A percentile compares a stretch with the other conserved stretches of the same genome.
Evolutionary conservation across 73 alveolate species (phyloP).

Genomic region (Paraurostyla sp.): DNA sequence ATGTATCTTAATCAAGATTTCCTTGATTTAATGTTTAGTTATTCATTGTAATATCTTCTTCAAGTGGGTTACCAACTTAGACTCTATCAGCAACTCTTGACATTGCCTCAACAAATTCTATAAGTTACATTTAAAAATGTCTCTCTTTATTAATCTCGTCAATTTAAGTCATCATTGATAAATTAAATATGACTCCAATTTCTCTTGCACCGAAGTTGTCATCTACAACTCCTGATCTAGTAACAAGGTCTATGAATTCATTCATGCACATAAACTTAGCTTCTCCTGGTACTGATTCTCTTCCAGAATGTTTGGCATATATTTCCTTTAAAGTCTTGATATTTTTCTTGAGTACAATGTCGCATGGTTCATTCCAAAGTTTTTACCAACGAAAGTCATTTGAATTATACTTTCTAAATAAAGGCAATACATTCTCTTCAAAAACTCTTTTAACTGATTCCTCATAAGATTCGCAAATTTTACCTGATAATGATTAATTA

Average conservation of each 20-base stretch:
- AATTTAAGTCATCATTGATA: slow-evolving; percentile 73
- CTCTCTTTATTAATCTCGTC: slow-evolving; percentile 68
- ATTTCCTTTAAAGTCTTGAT: slow-evolving; percentile 52
- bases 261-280: slow-evolving; percentile 64
- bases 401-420: slow-evolving; percentile 44
- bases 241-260: slow-evolving; percentile 62
- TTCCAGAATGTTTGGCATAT: slow-evolving; percentile 63
- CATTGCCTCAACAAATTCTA: slow-evolving; percentile 74
- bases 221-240: slow-evolving; percentile 64
- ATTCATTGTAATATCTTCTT: background rate
- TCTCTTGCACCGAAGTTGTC: slow-evolving; percentile 73
- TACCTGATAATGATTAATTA: background rate
- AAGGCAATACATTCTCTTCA: slow-evolving; percentile 49
- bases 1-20: background rate
- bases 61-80: background rate
- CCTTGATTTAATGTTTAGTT: background rate
- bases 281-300: slow-evolving; percentile 62
- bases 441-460: slow-evolving; percentile 54
- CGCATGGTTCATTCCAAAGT: slow-evolving; percentile 78
- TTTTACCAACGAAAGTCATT: slow-evolving; percentile 45
- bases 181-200: slow-evolving; percentile 50
- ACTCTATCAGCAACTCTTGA: slow-evolving; percentile 73
- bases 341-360: slow-evolving; percentile 43
- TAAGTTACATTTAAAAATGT: slow-evolving; percentile 62
- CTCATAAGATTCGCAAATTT: background rate